Evolutionary conservation across 805 yeast species (phyloP), one percentile per base, ranked within the genome.

Genomic region (Barnettozyma botsteinii): DNA sequence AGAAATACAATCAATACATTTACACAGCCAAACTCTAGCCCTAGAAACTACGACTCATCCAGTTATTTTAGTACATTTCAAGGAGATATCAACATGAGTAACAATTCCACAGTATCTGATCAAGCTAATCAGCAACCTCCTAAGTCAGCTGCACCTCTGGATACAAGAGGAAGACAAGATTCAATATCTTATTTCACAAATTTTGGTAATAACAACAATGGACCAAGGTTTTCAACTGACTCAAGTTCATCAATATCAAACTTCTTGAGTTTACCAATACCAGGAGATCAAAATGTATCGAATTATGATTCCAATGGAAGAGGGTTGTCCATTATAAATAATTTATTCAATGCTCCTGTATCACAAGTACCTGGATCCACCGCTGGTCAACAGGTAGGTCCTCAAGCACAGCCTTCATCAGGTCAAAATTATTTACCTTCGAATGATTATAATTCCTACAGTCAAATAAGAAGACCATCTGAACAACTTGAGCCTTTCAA

Each of bases 401-500:
- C 40, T n/a, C 44, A 31, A 32, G 23, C 21, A 39, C 32, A 30
- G n/a, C n/a, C n/a, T n/a, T n/a, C n/a, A n/a, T n/a, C n/a, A 31
- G 39, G 35, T 2, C 43, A 45, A 9, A 45, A 45, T 17, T 42
- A 45, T 22, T 7, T 42, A 7, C 49, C 53, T 14, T 9, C 50
- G 12, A 41, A 38, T 12, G 54, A 52, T 17, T 52, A 38, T 34
- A 35, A 62, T 53, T 38, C 64, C 41, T 47, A 50, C 53, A 45
- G 51, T 45, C 43, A 56, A 38, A 33, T 49, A 19, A 59, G 75
- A 46, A 57, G 76, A 35, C 72, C 69, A n/a, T 65, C 74, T 35
- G 77, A 73, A 48, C 75, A 70, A 37, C 45, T 71, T 36, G 78
- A 73, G 39, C 71, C 75, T 1, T 72, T 71, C 47, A 60, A 65